Evolutionary conservation across 2,329 filamentous ascomycete genomes (phyloP).

Genomic region (Exutisphaerella laricina): DNA sequence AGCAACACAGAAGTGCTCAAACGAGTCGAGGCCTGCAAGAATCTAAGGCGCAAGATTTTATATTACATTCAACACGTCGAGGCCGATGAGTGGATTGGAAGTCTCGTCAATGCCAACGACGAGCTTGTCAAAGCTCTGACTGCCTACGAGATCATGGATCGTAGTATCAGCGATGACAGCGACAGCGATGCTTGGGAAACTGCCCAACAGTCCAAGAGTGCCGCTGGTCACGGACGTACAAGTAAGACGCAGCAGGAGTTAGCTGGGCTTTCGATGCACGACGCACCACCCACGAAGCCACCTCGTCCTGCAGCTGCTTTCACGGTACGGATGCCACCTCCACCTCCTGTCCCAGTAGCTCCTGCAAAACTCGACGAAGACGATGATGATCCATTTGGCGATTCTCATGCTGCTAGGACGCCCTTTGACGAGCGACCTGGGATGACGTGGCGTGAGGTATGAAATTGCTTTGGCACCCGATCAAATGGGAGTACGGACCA

Average conservation of each 20-base stretch:
- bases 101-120: constrained; percentile 88
- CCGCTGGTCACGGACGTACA: constrained; percentile 7
- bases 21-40: constrained; percentile 81
- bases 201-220: constrained; percentile 10
- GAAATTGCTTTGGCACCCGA: constrained; percentile 10
- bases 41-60: constrained; percentile 73
- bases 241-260: constrained; percentile 38
- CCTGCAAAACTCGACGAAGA: constrained; percentile 53
- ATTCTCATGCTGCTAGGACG: constrained; percentile 65
- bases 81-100: constrained; percentile 84
- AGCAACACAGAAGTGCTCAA: constrained; percentile 70
- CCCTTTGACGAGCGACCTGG: constrained; percentile 33
- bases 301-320: constrained; percentile 41
- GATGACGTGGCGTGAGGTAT: constrained; percentile 36
- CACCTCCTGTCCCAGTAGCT: constrained; percentile 19
- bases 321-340: constrained; percentile 35
- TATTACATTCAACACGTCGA: constrained; percentile 92
- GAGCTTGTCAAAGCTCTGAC: constrained; percentile 90
- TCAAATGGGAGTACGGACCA: too few species aligned
- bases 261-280: constrained; percentile 41
- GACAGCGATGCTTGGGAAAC: constrained; percentile 56
- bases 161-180: constrained; percentile 69
- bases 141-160: constrained; percentile 89
- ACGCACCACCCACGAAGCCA: constrained; percentile 45
- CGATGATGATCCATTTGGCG: constrained; percentile 82